Evolutionary conservation across 2,329 filamentous ascomycete species (phyloP), one percentile per base, ranked within the genome.

Genomic region (Chaetothyriales sp.): DNA sequence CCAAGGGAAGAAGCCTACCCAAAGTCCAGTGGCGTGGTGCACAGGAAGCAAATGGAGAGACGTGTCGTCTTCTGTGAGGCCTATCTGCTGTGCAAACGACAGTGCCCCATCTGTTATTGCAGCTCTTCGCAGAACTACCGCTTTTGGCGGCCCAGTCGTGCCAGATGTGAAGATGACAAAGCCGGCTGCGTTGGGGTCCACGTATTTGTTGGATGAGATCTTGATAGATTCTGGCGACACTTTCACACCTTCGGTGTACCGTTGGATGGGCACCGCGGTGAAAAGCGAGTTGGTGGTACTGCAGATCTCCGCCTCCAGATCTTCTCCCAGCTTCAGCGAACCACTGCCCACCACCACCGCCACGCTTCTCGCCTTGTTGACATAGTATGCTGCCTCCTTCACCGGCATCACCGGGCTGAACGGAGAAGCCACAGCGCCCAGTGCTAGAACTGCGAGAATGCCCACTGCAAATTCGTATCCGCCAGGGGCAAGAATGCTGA

Each of bases 391-490:
- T 9, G 64, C 65, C 55, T 67, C 65, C 47, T 64, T 58, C 4
- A 64, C 58, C 1, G 65, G 65, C 3, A 66, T 49, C 4, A 57
- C 58, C 2, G 47, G 53, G 48, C 65, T 64, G 54, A 67, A 63
- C 15, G 66, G 65, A 6, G 66, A 65, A 6, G 65, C 63, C 10
- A 63, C 65, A 9, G 64, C 65, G 1, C 66, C 65, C 3, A 66
- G 49, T 2, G 64, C 64, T 25, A 67, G 56, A 43, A 67, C 64
- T 2, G 63, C 64, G 43, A 65, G 55, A 28, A 67, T 64, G 3
- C 60, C 65, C n/a, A 67, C 65, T 1, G 64, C 59, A 43, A 67
- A 68, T 45, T 68, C 65, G 56, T 67, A 68, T 0, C 66, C 66
- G 18, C 65, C 65, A 0, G 65, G 64, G 1, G 63, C 64, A 6